Evolutionary conservation across 106 monocot genomes (phyloP).

Genomic region (Dendrobium officinale): DNA sequence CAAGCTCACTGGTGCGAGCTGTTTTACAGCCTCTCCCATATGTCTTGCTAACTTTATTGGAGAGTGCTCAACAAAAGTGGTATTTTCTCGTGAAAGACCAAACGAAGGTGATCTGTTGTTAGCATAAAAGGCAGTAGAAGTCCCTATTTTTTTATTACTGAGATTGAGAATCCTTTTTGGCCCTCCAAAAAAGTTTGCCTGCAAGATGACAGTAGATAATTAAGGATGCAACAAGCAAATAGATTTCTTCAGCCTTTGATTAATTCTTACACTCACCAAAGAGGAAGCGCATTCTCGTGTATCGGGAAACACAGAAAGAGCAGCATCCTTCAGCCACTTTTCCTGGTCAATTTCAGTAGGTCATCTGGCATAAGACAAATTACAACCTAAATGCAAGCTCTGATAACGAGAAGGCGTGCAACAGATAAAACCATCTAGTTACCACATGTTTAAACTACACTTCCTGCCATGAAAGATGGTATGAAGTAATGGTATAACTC

Average conservation of each 20-base stretch:
- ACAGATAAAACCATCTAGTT: slow-evolving; percentile 5
- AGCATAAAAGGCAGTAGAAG: slow-evolving; percentile 17
- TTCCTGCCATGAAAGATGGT: not conserved
- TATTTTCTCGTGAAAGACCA: slow-evolving; percentile 22
- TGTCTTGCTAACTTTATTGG: slow-evolving; percentile 30
- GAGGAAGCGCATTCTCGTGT: slow-evolving; percentile 73
- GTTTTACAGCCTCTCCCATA: slow-evolving; percentile 76
- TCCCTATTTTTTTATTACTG: slow-evolving; percentile 32
- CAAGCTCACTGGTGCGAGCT: slow-evolving; percentile 55
- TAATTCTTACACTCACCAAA: slow-evolving; percentile 54
- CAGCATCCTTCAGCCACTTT: slow-evolving; percentile 82
- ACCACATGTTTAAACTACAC: not conserved
- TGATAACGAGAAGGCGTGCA: slow-evolving; percentile 12
- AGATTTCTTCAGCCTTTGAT: not conserved
- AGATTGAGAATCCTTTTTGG: slow-evolving; percentile 42
- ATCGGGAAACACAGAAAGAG: slow-evolving; percentile 72
- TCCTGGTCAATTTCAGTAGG: slow-evolving; percentile 92
- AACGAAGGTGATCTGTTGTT: slow-evolving; percentile 18
- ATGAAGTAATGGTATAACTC: not conserved
- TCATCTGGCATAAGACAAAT: slow-evolving; percentile 74
- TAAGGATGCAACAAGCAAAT: not conserved
- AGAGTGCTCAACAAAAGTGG: slow-evolving; percentile 18
- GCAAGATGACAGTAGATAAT: not conserved
- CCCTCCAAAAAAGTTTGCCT: slow-evolving; percentile 73
- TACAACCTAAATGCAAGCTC: slow-evolving; percentile 43